Evolutionary conservation across 306 rosid genomes (phyloP).

Genomic region (Prunus mongolica): DNA sequence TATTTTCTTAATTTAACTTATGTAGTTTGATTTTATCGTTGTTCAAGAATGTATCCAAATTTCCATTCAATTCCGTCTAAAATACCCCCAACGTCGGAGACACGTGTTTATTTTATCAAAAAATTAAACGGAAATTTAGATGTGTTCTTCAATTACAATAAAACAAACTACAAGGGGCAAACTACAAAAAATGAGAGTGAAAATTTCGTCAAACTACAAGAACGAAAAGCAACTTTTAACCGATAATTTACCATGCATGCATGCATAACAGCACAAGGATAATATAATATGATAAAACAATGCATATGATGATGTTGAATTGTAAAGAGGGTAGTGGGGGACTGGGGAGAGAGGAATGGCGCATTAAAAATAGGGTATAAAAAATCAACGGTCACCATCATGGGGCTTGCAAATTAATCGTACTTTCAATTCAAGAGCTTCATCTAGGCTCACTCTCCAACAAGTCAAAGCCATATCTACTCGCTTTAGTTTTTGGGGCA

Average conservation of each 20-base stretch:
- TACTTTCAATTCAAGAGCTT: neutral
- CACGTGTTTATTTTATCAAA: too few species aligned
- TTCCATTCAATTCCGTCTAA: too few species aligned
- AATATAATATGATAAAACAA: too few species aligned
- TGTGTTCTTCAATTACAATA: too few species aligned
- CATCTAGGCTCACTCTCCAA: neutral
- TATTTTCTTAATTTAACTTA: too few species aligned
- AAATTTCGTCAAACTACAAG: too few species aligned
- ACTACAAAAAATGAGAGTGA: accelerated
- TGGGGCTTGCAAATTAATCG: neutral
- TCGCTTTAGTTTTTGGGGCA: neutral
- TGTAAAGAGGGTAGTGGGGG: neutral
- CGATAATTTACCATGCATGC: neutral
- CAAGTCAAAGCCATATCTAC: slow-evolving; percentile 1
- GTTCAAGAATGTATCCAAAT: too few species aligned
- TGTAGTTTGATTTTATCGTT: too few species aligned
- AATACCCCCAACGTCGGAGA: too few species aligned
- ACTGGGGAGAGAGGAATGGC: neutral
- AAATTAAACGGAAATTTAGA: too few species aligned
- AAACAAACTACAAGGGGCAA: too few species aligned
- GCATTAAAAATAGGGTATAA: neutral
- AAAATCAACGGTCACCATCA: slow-evolving; percentile 8
- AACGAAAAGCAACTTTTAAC: too few species aligned
- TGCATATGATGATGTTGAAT: neutral
- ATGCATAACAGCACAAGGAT: neutral